A percentile compares a stretch with the other conserved stretches of the same genome.
phyloP scores from a whole-genome alignment of 352 stramenopile species.

The Globisporangium nunn region DNA sequence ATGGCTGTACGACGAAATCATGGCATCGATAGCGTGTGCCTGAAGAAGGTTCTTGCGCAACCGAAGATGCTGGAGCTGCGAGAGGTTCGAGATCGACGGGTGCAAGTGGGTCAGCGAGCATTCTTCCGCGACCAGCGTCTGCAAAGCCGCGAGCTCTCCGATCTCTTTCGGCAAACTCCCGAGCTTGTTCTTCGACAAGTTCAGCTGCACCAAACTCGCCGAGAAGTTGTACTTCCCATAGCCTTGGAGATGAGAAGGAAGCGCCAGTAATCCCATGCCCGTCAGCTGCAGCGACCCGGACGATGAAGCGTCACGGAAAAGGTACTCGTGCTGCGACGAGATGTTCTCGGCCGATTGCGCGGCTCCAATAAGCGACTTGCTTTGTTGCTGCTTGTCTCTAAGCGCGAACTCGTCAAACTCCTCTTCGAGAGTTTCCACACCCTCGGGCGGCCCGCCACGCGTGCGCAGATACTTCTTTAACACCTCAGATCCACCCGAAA shows the following conservation, averaged over 20 bases:
- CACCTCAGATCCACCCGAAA: constrained; percentile 53
- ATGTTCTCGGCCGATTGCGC: constrained; percentile 9
- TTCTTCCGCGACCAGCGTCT: constrained; percentile 65
- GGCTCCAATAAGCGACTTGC: background rate
- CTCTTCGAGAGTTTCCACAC: constrained; percentile 56
- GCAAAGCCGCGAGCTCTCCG: constrained; percentile 42
- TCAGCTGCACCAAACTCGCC: constrained; percentile 49
- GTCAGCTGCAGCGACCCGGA: constrained; percentile 46
- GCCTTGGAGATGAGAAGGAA: constrained; percentile 31
- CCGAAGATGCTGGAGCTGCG: constrained; percentile 47
- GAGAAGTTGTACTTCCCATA: constrained; percentile 43
- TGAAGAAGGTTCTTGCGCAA: constrained; percentile 77
- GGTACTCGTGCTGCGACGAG: constrained; percentile 36
- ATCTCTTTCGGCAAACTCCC: constrained; percentile 33
- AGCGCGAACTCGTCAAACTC: constrained; percentile 67
- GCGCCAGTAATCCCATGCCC: constrained; percentile 41
- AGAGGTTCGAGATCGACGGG: constrained; percentile 38
- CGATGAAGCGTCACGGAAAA: constrained; percentile 60
- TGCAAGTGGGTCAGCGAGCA: constrained; percentile 51
- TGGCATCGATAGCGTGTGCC: constrained; percentile 30
- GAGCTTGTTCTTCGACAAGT: constrained; percentile 70
- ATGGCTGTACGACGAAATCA: constrained; percentile 23
- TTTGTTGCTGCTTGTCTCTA: constrained; percentile 31
- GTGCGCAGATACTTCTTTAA: constrained; percentile 83
- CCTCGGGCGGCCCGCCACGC: constrained; percentile 47